Conservation (phyloP, 371 early-diverging fungal species). For the Conidiobolus coronatus region DNA sequence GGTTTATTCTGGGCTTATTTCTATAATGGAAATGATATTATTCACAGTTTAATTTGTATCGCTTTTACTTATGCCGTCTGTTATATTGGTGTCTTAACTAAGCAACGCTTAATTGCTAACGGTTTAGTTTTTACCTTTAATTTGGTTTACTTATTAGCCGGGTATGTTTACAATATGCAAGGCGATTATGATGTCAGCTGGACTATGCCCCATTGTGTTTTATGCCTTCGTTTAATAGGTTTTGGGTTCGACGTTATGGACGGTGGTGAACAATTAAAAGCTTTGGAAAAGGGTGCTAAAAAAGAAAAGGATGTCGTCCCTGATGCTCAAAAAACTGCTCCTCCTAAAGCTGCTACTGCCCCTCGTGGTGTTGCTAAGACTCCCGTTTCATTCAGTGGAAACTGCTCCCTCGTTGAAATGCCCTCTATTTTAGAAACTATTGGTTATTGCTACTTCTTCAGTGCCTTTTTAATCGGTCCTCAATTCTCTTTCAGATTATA, state of each 20-base stretch:
- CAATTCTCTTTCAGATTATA: slow-evolving; percentile 47
- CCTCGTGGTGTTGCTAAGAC: not conserved
- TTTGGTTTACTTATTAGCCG: slow-evolving; percentile 24
- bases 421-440: slow-evolving; percentile 23
- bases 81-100: slow-evolving; percentile 7
- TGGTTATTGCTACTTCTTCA: slow-evolving; percentile 32
- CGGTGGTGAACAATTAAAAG: not conserved
- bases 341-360: not conserved
- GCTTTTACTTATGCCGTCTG: slow-evolving; percentile 22
- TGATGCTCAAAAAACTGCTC: not conserved
- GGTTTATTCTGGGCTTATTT: slow-evolving; percentile 28
- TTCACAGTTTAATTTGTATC: slow-evolving; percentile 31
- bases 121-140: slow-evolving; percentile 28
- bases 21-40: slow-evolving; percentile 27
- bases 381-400: slow-evolving; percentile 1
- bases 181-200: slow-evolving; percentile 40
- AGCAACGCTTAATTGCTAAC: slow-evolving; percentile 9
- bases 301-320: not conserved
- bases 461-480: slow-evolving; percentile 44
- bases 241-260: slow-evolving; percentile 13
- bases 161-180: slow-evolving; percentile 24
- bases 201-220: slow-evolving; percentile 49
- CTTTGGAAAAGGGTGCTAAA: not conserved
- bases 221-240: slow-evolving; percentile 46
- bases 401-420: slow-evolving; percentile 11